phyloP scores from a whole-genome alignment of 139 green algal species.

The Tetratostichococcus sp. region DNA sequence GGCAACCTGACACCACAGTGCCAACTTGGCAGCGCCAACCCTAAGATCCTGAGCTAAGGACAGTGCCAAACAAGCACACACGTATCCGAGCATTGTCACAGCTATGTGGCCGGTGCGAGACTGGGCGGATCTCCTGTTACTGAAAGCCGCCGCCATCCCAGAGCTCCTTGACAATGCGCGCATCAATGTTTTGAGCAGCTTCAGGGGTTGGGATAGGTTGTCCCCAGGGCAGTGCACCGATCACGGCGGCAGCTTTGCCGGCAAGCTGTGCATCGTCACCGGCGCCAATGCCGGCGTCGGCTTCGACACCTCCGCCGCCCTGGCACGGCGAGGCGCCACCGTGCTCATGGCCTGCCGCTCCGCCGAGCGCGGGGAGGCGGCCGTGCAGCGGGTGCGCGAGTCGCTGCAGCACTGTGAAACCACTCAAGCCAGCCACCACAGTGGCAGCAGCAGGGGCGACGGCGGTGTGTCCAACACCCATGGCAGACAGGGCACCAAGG shows the following conservation, averaged over 20 bases:
- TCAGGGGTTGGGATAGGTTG: too few species aligned
- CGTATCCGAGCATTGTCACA: neutral
- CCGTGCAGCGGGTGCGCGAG: neutral
- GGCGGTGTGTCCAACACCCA: neutral
- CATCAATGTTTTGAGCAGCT: neutral
- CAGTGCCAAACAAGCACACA: too few species aligned
- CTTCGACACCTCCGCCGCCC: conserved; percentile 13
- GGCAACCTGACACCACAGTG: too few species aligned
- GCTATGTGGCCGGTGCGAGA: neutral
- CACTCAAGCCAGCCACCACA: neutral
- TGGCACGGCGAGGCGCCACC: conserved; percentile 13
- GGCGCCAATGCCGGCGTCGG: conserved; percentile 39
- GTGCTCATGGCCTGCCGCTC: conserved; percentile 36
- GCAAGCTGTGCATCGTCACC: conserved; percentile 31
- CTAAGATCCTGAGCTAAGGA: too few species aligned
- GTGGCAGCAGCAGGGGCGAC: neutral
- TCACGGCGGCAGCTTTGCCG: neutral
- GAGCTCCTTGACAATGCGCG: neutral
- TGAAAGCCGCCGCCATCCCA: neutral
- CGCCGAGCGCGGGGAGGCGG: neutral
- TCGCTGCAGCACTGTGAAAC: conserved; percentile 7
- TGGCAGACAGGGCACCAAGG: neutral
- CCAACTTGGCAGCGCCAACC: too few species aligned
- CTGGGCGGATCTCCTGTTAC: neutral
- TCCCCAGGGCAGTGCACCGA: neutral